phyloP scores from a whole-genome alignment of 1,284 basidiomycete genomes.

The Rhodotorula sp. region DNA sequence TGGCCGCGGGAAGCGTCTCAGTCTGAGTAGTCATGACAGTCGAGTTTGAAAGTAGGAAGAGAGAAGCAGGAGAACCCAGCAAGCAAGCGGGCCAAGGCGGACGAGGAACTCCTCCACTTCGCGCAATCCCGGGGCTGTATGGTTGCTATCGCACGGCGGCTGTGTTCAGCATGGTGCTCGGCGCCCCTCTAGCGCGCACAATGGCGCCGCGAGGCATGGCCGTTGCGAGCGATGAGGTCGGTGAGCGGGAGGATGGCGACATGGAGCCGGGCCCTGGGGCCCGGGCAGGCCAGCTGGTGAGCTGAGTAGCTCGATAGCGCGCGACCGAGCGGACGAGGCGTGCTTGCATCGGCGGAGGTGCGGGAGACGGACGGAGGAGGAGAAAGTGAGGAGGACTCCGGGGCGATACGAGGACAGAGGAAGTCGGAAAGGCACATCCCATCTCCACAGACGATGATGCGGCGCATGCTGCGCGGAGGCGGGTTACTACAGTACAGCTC shows the following conservation, averaged over 20 bases:
- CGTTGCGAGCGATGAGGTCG: background rate
- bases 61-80: background rate
- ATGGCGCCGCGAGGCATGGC: background rate
- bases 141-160: background rate
- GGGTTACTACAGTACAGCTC: no score
- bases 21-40: background rate
- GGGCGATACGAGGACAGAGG: background rate
- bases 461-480: conserved; percentile 1
- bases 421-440: conserved; percentile 1
- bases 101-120: background rate
- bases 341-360: no score
- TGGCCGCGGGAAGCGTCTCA: background rate
- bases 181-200: no score
- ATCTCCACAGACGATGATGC: conserved; percentile 15
- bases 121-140: background rate
- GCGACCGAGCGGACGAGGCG: no score
- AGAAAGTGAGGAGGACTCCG: no score
- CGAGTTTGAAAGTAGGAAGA: background rate
- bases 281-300: no score
- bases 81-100: no score
- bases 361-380: no score
- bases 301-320: no score
- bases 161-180: no score
- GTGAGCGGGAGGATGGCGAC: no score
- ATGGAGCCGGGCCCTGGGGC: no score